Base-by-base conservation (phyloP, 2,329 filamentous ascomycete species). In the Fusarium papillatum region DNA sequence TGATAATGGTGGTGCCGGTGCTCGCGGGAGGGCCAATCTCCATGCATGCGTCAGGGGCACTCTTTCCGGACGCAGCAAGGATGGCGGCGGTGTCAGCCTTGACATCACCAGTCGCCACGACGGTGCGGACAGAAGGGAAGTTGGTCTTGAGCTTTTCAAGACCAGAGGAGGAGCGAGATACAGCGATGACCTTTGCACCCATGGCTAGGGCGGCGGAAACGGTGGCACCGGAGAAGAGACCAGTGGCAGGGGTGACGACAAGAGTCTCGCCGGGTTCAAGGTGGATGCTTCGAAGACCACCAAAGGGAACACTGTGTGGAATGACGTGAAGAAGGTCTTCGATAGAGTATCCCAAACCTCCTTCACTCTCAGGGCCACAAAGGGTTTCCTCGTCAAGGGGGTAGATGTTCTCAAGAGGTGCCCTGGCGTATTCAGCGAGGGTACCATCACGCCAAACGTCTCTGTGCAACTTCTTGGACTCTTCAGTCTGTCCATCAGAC, bases 101-200 rank as follows among this genome's bases (percentile, higher is more conserved):
- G 17, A 81, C 76, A 50, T 88, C 82, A 3, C 86, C 86, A 0
- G 83, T 85, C 26, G 87, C 82, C 50, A 80, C 73, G 6, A 89
- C 85, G 0, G 82, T 85, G 48, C 84, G 80, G 48, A 89, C 53
- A 17, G 74, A 63, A 46, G 77, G 63, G 71, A 76, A 80, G 59
- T 48, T 43, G 13, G 31, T 24, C 65, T 73, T 80, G 31, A 89
- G 75, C 61, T 76, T 72, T 6, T 62, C 80, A 8, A 88, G 77
- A 17, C 79, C 79, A 7, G 78, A 72, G 60, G 80, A 77, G 68
- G 86, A 88, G 19, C 88, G 81, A 3, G 88, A 88, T 69, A 88
- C 83, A 4, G 89, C 89, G 60, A 91, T 85, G 19, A 91, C 88
- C 13, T 81, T 84, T 7, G 87, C 88, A 0, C 89, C 90, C 81